Percentiles rank a stretch among this genome's conserved stretches.
Conservation (phyloP, 2,329 filamentous ascomycete genomes). For the Diplocarpon mali region DNA sequence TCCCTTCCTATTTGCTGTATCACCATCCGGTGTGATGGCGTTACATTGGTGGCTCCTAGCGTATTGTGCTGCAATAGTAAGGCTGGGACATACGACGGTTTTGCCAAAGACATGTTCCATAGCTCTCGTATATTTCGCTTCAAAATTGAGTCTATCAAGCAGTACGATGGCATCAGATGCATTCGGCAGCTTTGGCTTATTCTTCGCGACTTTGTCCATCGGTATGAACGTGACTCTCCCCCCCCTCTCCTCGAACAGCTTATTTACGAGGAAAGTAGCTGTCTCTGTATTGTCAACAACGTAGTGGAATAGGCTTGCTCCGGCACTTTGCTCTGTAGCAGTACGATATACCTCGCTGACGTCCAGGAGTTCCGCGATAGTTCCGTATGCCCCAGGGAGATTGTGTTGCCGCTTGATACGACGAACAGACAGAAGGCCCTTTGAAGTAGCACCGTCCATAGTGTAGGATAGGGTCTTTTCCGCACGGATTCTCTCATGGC, state of each 20-base stretch:
- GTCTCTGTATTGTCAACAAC: conserved; percentile 88
- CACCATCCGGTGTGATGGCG: conserved; percentile 88
- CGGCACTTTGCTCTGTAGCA: conserved; percentile 86
- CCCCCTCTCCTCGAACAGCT: conserved; percentile 65
- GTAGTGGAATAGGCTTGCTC: conserved; percentile 88
- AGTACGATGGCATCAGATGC: conserved; percentile 82
- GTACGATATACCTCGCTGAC: conserved; percentile 77
- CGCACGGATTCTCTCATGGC: conserved; percentile 64
- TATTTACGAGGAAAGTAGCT: conserved; percentile 69
- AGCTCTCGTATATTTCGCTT: conserved; percentile 66
- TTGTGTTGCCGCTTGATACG: conserved; percentile 69
- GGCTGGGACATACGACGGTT: conserved; percentile 84
- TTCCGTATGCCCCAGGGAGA: conserved; percentile 82
- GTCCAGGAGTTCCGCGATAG: conserved; percentile 82
- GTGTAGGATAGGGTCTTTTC: conserved; percentile 69
- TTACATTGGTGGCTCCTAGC: conserved; percentile 84
- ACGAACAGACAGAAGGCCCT: conserved; percentile 77
- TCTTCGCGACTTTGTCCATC: conserved; percentile 66
- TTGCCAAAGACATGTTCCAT: conserved; percentile 94
- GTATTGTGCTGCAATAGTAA: conserved; percentile 81
- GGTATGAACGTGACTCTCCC: conserved; percentile 94
- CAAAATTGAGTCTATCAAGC: conserved; percentile 73
- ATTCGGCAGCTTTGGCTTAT: conserved; percentile 65
- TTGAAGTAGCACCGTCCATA: conserved; percentile 81
- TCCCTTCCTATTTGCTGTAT: conserved; percentile 89